Evolutionary conservation across 768 basidiomycete genomes (phyloP).

Genomic region (Collybia sordida): DNA sequence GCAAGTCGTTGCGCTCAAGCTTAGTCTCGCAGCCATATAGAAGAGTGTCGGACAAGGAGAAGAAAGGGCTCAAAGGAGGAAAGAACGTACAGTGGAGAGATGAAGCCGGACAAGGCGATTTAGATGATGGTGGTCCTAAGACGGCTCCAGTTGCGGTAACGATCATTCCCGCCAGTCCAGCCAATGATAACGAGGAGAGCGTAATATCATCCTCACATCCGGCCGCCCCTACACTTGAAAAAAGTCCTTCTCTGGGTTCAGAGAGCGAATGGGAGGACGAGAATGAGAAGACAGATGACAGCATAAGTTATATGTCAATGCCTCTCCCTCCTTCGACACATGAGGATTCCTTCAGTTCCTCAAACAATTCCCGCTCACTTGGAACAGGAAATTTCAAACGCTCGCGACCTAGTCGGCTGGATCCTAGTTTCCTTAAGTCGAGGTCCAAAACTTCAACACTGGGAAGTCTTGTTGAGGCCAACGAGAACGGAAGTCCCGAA

Average conservation of each 20-base stretch:
- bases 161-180: constrained; percentile 45
- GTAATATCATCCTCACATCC: constrained; percentile 21
- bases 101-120: constrained; percentile 78
- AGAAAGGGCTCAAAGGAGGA: constrained; percentile 49
- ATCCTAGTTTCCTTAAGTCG: constrained; percentile 66
- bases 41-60: constrained; percentile 63
- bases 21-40: constrained; percentile 58
- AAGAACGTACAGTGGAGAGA: constrained; percentile 89
- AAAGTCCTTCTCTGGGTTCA: constrained; percentile 56
- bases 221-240: constrained; percentile 31
- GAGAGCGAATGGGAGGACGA: constrained; percentile 94
- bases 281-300: constrained; percentile 81
- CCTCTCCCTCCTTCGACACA: constrained; percentile 37
- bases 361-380: constrained; percentile 25
- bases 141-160: constrained; percentile 30
- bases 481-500: constrained; percentile 49
- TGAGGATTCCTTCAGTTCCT: constrained; percentile 20
- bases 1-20: constrained; percentile 73
- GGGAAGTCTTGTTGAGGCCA: constrained; percentile 69
- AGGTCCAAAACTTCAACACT: constrained; percentile 46
- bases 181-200: constrained; percentile 18
- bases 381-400: constrained; percentile 36
- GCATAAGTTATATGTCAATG: constrained; percentile 52
- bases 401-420: constrained; percentile 65
- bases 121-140: constrained; percentile 61